Conservation (phyloP, 2,329 filamentous ascomycete species). For the Monilinia aucupariae region DNA sequence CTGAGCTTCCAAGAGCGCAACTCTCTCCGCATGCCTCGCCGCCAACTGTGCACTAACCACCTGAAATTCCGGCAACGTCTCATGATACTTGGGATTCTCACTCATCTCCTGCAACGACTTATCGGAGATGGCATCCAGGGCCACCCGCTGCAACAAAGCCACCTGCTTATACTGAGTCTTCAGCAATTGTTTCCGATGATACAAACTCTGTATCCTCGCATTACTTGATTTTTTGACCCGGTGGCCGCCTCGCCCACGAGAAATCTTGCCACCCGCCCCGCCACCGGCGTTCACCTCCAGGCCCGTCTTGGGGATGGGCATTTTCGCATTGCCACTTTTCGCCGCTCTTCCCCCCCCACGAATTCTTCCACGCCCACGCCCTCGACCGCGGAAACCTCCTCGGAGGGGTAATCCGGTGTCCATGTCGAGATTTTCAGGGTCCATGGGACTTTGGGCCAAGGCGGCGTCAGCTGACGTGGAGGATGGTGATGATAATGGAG, state of each 20-base stretch:
- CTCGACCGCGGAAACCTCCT: slow-evolving; percentile 27
- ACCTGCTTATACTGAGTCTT: slow-evolving; percentile 30
- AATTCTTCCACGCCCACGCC: slow-evolving; percentile 26
- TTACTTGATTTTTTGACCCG: slow-evolving; percentile 31
- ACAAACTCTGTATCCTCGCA: slow-evolving; percentile 30
- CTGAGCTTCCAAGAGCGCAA: slow-evolving; percentile 19
- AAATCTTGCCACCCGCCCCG: slow-evolving; percentile 18
- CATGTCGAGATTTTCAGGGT: slow-evolving; percentile 6
- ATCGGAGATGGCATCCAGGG: slow-evolving; percentile 29
- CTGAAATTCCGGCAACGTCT: slow-evolving; percentile 30
- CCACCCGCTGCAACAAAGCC: slow-evolving; percentile 25
- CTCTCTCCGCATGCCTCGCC: slow-evolving; percentile 19
- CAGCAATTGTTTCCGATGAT: slow-evolving; percentile 30
- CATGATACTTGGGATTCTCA: slow-evolving; percentile 28
- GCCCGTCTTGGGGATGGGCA: neutral
- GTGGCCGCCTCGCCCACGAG: slow-evolving; percentile 26
- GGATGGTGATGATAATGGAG: slow-evolving; percentile 13
- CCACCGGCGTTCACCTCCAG: neutral
- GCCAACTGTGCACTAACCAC: slow-evolving; percentile 25
- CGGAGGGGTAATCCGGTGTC: slow-evolving; percentile 5
- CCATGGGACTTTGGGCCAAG: slow-evolving; percentile 10
- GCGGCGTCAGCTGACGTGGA: slow-evolving; percentile 15
- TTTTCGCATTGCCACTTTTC: neutral
- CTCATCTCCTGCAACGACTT: slow-evolving; percentile 28
- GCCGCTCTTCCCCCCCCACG: slow-evolving; percentile 25